phyloP scores from a whole-genome alignment of 1,139 yeast species.

The Pneumocystis wakefieldiae region DNA sequence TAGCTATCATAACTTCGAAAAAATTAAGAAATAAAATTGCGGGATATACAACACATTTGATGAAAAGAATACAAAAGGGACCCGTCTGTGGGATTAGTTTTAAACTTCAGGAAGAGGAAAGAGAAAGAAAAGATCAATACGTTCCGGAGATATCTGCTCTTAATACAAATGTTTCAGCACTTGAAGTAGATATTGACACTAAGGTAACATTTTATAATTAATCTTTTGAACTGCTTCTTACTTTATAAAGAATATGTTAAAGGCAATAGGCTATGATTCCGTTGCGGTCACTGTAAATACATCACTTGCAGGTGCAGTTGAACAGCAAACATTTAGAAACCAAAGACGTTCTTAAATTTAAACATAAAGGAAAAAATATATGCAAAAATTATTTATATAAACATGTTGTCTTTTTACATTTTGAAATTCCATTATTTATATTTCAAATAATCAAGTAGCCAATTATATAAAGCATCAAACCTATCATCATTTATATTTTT shows the following conservation, averaged over 20 bases:
- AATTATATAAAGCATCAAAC: background rate
- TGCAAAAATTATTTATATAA: background rate
- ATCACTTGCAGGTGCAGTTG: background rate
- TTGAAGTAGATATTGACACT: constrained; percentile 96
- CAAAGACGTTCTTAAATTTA: background rate
- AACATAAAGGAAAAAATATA: background rate
- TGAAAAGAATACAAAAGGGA: constrained; percentile 99
- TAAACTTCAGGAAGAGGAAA: constrained; percentile 99
- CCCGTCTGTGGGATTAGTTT: constrained; percentile 99
- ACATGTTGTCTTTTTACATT: background rate
- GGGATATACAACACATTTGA: constrained; percentile 99
- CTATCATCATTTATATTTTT: background rate
- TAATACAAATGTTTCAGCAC: constrained; percentile 91
- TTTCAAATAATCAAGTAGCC: background rate
- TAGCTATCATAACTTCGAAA: constrained; percentile 98
- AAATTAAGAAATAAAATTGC: constrained; percentile 99
- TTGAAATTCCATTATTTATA: background rate
- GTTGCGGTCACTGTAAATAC: constrained; percentile 47
- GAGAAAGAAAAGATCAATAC: constrained; percentile 99
- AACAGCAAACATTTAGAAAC: background rate
- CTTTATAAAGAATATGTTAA: constrained; percentile 44
- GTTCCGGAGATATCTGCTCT: constrained; percentile 99
- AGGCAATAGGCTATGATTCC: constrained; percentile 81
- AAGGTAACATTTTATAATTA: constrained; percentile 31
- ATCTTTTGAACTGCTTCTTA: background rate